phyloP scores from a whole-genome alignment of 2,329 filamentous ascomycete species.

The Aschersonia sp. region DNA sequence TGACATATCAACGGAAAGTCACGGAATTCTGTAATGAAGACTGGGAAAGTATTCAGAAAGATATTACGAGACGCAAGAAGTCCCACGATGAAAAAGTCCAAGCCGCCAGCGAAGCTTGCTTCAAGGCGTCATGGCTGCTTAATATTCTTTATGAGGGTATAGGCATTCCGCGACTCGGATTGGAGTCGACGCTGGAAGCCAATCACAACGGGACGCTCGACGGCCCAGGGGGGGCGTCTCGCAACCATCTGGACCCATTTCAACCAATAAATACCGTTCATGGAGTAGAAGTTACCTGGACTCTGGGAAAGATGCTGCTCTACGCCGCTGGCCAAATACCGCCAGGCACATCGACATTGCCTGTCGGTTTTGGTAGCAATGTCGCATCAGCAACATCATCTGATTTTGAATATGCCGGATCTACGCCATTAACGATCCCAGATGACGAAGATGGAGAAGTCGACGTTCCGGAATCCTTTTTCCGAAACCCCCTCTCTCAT shows the following conservation, averaged over 20 bases:
- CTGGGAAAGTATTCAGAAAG: constrained; percentile 62
- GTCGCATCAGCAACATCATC: constrained; percentile 43
- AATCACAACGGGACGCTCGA: constrained; percentile 59
- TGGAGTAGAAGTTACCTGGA: constrained; percentile 91
- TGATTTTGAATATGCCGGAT: constrained; percentile 77
- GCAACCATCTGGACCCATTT: constrained; percentile 72
- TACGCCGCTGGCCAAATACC: constrained; percentile 85
- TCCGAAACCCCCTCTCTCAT: constrained; percentile 52
- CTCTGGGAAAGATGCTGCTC: constrained; percentile 86
- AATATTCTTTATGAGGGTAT: constrained; percentile 94
- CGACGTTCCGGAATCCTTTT: not conserved
- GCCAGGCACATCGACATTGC: constrained; percentile 39
- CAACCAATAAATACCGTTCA: constrained; percentile 87
- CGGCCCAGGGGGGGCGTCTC: constrained; percentile 50
- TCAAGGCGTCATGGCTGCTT: constrained; percentile 96
- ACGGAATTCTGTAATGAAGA: constrained; percentile 71
- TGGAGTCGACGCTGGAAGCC: constrained; percentile 45
- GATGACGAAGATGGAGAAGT: constrained; percentile 5
- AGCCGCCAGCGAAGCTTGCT: constrained; percentile 77
- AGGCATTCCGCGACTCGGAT: constrained; percentile 70
- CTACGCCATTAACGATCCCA: constrained; percentile 22
- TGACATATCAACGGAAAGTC: constrained; percentile 76
- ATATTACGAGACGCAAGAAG: constrained; percentile 52
- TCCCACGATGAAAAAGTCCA: constrained; percentile 63
- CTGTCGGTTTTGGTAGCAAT: constrained; percentile 91